Evolutionary conservation across 306 rosid genomes (phyloP), one percentile per base, ranked within the genome.

Genomic region (Hippophae rhamnoides): DNA sequence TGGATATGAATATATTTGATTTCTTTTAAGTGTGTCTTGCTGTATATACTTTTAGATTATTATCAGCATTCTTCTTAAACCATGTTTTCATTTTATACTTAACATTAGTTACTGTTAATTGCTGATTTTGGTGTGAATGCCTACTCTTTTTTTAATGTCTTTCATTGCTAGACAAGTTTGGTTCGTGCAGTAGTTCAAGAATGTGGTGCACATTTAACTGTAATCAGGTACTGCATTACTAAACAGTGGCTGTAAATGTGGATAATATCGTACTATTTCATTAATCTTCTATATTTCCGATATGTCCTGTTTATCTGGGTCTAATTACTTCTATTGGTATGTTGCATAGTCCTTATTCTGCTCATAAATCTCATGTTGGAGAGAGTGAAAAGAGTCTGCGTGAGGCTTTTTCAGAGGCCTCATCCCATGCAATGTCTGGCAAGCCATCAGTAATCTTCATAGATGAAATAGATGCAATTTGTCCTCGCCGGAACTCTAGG

Each of bases 401-500:
- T 2, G 90, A 92, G 55, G 95, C 99, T 41, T 92, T 92, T 63
- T 66, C 82, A 1, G 76, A 76, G 83, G 96, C 99, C 60, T 67
- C 82, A 9, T 73, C 88, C 40, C 88, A 71, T 63, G 65, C 78
- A 54, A 70, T 69, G 59, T 67, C 53, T 56, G 88, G 88, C 75
- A 85, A 82, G 69, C 74, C 86, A 8, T 76, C 96, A 0, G 88
- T 88, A 68, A 72, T 92, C 62, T 92, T 88, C 66, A 85, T 85
- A 13, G 95, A 92, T 74, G 90, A 88, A 77, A 83, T 92, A 64
- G 99, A 92, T 74, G 88, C 83, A 57, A 81, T 92, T 27, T 92
- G 99, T 70, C 85, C 95, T 63, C 95, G 82, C 46, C 89, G 90
- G 64, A 76, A 84, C 75, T 85, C 88, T 52, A 85, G 79, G 99